Base-by-base conservation (phyloP, 2,329 filamentous ascomycete genomes). In the Ophiostoma novo-ulmi region DNA sequence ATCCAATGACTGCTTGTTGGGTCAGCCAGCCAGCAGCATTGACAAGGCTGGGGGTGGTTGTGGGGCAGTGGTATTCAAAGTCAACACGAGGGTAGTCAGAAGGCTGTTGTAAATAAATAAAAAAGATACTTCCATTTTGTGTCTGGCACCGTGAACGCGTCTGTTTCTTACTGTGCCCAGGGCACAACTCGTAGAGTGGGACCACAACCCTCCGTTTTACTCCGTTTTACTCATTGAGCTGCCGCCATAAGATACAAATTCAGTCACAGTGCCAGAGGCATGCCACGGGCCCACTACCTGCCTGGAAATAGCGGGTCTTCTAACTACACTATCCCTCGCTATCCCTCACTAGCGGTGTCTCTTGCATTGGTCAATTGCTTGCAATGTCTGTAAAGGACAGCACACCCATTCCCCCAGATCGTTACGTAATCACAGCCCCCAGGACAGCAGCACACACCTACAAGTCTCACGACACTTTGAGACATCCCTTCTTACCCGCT, bases 281-380 rank as follows among this genome's bases (percentile, higher is more conserved):
- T 63, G 35, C 26, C 55, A 11, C 26, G 14, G 26, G 20, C 26
- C 58, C 58, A 13, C 14, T 63, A 35, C 5, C 26, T 63, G 58
- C 58, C 58, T 7, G 35, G 8, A 17, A 39, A 66, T 66, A 66
- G 63, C 63, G 63, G 38, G 63, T 35, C 63, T 41, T 41, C 58
- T 63, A 63, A 35, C 58, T 63, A 36, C 44, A 48, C 44, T 48
- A 8, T 44, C 52, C 52, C 31, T 26, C 55, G 10, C 55, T 8
- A 20, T 26, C 5, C 6, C 63, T 39, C 20, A 26, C 31, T 31
- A 31, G 31, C 31, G 31, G 31, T 3, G 31, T 31, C 31, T 31
- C 31, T 31, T 5, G 68, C 68, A 70, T 69, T 58, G n/a, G 31
- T 64, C 68, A 69, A 63, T 61, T 41, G 70, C 69, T 71, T 26